A percentile compares a stretch with the other conserved stretches of the same genome.
Evolutionary conservation across 2,329 filamentous ascomycete genomes (phyloP).

Genomic region (Fusarium illudens): DNA sequence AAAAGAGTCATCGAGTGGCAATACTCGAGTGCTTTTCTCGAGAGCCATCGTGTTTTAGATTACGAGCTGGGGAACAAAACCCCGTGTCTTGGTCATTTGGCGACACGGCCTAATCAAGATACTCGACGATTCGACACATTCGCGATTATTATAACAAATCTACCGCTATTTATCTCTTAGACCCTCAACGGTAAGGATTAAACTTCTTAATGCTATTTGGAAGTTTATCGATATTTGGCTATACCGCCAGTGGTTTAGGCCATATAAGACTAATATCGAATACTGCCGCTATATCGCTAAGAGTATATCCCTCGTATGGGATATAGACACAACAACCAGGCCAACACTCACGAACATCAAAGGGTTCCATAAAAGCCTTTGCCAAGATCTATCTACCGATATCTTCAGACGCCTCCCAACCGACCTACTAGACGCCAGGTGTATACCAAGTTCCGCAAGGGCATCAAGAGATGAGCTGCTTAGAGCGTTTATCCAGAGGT

Average conservation of each 20-base stretch:
- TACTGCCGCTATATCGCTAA: neutral
- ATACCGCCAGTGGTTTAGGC: slow-evolving; percentile 9
- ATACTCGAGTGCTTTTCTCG: neutral
- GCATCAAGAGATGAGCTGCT: neutral
- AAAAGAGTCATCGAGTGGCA: neutral
- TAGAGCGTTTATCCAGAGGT: neutral
- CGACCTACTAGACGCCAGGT: neutral
- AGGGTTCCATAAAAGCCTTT: neutral
- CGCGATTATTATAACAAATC: slow-evolving; percentile 1
- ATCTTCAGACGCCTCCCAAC: neutral
- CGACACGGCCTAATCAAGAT: neutral
- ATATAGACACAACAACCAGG: neutral
- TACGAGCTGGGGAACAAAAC: neutral
- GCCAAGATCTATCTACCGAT: neutral
- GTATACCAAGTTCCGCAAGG: neutral
- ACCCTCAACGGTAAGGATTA: neutral
- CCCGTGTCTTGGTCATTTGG: neutral
- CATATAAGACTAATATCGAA: slow-evolving; percentile 3
- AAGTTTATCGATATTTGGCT: slow-evolving; percentile 11
- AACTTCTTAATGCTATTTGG: neutral
- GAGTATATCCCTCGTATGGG: neutral
- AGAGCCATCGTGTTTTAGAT: neutral
- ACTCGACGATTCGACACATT: neutral
- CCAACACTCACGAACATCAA: neutral
- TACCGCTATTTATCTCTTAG: neutral